phyloP scores from a whole-genome alignment of 2,329 filamentous ascomycete species.

The Pseudopithomyces chartarum region DNA sequence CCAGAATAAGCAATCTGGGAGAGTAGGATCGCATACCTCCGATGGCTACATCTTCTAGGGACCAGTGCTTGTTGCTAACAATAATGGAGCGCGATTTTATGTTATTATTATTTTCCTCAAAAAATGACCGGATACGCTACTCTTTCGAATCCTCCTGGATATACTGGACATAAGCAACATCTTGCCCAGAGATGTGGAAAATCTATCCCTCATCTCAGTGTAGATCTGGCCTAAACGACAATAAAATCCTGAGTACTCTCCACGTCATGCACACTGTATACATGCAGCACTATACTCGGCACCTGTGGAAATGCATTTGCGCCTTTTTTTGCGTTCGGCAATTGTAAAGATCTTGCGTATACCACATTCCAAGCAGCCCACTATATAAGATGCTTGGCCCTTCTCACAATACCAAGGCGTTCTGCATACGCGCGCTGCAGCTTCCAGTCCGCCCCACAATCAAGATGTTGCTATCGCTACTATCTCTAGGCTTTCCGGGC shows the following conservation, averaged over 20 bases:
- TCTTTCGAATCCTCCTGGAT: too few relatives aligned
- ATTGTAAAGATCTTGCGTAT: neutral
- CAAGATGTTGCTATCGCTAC: constrained; percentile 14
- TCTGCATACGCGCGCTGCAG: neutral
- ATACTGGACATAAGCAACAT: too few relatives aligned
- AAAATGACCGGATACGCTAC: neutral
- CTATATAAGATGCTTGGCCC: neutral
- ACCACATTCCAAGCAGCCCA: neutral
- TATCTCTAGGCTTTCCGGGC: constrained; percentile 3
- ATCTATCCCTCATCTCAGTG: neutral
- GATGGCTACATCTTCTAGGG: neutral
- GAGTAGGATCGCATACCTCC: neutral
- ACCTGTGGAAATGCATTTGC: neutral
- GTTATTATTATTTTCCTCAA: neutral
- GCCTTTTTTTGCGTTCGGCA: neutral
- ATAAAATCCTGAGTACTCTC: neutral
- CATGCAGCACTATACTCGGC: neutral
- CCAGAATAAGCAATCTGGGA: neutral
- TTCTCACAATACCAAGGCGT: neutral
- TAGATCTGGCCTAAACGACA: too few relatives aligned
- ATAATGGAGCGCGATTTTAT: neutral
- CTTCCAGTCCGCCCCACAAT: constrained; percentile 7
- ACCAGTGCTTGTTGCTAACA: neutral
- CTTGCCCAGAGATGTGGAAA: too few relatives aligned
- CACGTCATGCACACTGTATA: neutral